Percentiles rank a stretch among this genome's conserved stretches.
phyloP scores from a whole-genome alignment of 1,284 basidiomycete species.

The Cutaneotrichosporon mucoides region DNA sequence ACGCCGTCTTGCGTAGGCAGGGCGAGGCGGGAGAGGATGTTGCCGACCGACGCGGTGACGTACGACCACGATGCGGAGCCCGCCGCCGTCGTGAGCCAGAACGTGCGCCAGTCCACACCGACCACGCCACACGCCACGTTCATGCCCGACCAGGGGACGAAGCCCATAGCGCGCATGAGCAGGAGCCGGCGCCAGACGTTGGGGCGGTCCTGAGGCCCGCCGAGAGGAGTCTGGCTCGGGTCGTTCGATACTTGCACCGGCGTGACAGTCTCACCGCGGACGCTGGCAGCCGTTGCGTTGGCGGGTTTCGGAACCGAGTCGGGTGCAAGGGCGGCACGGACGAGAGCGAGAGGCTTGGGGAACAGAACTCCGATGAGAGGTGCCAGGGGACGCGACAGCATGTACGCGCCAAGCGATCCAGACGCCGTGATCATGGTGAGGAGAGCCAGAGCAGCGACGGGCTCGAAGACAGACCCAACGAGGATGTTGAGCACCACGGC shows the following conservation, averaged over 20 bases:
- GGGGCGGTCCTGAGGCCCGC: conserved; percentile 27
- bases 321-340: conserved; percentile 45
- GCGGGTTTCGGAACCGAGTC: conserved; percentile 25
- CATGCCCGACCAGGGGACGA: conserved; percentile 91
- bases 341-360: conserved; percentile 74
- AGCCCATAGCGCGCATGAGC: conserved; percentile 76
- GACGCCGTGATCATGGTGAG: conserved; percentile 76
- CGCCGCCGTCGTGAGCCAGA: conserved; percentile 76
- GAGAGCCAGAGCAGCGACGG: conserved; percentile 69
- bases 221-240: conserved; percentile 28
- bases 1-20: conserved; percentile 23
- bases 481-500: conserved; percentile 88
- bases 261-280: conserved; percentile 41
- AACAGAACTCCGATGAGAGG: conserved; percentile 74
- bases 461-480: conserved; percentile 78
- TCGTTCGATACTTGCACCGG: conserved; percentile 34
- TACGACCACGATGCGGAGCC: conserved; percentile 74
- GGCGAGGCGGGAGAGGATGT: conserved; percentile 44
- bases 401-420: conserved; percentile 74
- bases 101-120: conserved; percentile 71
- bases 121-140: conserved; percentile 90
- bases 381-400: conserved; percentile 74
- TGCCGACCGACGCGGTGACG: conserved; percentile 47
- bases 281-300: neutral
- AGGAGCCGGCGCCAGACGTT: conserved; percentile 77